Evolutionary conservation across 768 basidiomycete species (phyloP).

Genomic region (Pholiota microspora): DNA sequence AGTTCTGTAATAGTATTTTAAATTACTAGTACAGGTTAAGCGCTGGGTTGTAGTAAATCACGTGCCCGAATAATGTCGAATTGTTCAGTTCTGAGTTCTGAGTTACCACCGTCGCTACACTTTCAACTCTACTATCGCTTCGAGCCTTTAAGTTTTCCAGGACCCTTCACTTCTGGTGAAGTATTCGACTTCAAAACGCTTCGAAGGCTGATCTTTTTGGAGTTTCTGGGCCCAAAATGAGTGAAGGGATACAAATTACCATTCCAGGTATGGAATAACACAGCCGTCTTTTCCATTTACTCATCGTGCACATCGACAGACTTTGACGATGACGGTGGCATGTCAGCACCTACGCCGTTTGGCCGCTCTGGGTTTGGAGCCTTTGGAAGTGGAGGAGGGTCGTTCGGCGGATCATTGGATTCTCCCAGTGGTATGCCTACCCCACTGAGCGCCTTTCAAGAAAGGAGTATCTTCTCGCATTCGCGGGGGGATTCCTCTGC

Average conservation of each 20-base stretch:
- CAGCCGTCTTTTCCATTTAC: conserved; percentile 3
- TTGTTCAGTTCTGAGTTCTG: too few species aligned
- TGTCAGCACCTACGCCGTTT: conserved; percentile 64
- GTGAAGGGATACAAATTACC: conserved; percentile 59
- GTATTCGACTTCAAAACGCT: conserved; percentile 10
- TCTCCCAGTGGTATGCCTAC: conserved; percentile 61
- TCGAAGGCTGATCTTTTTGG: conserved; percentile 18
- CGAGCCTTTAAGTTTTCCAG: not conserved
- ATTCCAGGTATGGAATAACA: conserved; percentile 49
- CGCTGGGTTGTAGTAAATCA: not conserved
- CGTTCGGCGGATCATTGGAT: conserved; percentile 46
- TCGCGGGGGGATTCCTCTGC: conserved; percentile 74
- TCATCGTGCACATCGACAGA: conserved; percentile 39
- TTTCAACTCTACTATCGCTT: not conserved
- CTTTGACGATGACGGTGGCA: conserved; percentile 75
- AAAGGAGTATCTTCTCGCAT: conserved; percentile 69
- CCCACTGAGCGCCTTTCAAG: conserved; percentile 41
- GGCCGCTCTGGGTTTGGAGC: conserved; percentile 54
- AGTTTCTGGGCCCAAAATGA: conserved; percentile 28
- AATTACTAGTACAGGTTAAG: too few species aligned
- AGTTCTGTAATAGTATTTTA: too few species aligned
- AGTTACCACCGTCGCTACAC: not conserved
- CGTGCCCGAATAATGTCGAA: too few species aligned
- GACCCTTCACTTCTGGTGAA: conserved; percentile 16
- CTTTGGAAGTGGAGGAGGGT: conserved; percentile 40